Evolutionary conservation across 306 rosid genomes (phyloP).

Genomic region (Alnus glutinosa): DNA sequence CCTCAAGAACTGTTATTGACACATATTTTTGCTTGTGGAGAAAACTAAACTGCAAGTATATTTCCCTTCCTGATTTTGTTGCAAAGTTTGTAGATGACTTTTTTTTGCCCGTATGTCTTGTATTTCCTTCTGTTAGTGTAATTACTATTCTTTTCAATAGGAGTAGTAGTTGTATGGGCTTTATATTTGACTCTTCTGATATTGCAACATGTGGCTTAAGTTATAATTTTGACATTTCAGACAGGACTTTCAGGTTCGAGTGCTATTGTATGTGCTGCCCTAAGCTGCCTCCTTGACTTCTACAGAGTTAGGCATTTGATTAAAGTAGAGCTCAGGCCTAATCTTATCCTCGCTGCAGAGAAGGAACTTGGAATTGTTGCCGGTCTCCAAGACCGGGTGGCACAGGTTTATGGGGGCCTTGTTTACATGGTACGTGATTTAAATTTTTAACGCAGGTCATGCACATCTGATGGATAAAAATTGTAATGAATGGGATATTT

Average conservation of each 20-base stretch:
- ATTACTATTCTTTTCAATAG: not conserved
- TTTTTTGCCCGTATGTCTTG: not conserved
- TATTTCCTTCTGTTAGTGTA: not conserved
- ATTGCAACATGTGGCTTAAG: constrained; percentile 17
- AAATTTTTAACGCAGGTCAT: not conserved
- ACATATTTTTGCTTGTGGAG: not conserved
- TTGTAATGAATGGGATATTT: not conserved
- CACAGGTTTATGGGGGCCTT: constrained; percentile 86
- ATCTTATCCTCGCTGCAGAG: constrained; percentile 76
- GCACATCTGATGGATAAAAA: constrained; percentile 7
- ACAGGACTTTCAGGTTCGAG: constrained; percentile 96
- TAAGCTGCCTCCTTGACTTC: constrained; percentile 87
- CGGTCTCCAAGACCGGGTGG: constrained; percentile 95
- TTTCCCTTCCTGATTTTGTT: not conserved
- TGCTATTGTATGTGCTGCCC: constrained; percentile 82
- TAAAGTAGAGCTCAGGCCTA: constrained; percentile 73
- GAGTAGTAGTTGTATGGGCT: not conserved
- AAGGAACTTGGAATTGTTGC: constrained; percentile 92
- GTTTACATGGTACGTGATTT: constrained; percentile 68
- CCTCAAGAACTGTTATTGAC: not conserved
- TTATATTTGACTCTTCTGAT: not conserved
- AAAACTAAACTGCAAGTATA: not conserved
- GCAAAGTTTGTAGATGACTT: not conserved
- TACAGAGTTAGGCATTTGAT: constrained; percentile 63
- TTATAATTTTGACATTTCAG: constrained; percentile 50